These are phyloP conservation scores for Aleurites moluccanus DNA, from an alignment of 441 rosid species.

Conservation along the genomic window DNA sequence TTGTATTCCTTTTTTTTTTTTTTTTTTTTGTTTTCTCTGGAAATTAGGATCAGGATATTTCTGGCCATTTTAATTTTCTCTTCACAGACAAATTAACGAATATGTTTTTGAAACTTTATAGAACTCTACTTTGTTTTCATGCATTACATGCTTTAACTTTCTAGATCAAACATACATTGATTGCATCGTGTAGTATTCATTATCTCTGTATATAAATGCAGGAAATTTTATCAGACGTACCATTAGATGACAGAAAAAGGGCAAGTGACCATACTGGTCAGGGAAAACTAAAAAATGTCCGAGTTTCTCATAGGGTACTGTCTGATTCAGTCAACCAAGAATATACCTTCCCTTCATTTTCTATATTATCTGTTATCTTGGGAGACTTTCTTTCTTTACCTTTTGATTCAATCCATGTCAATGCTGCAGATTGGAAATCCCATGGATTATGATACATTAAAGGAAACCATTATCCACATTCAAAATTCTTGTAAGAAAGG, in stretches of 20 bases:
- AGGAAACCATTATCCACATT: constrained; percentile 60
- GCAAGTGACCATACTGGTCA: constrained; percentile 40
- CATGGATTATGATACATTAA: constrained; percentile 69
- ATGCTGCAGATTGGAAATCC: constrained; percentile 81
- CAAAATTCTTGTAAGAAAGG: constrained; percentile 49
- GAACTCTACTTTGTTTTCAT: background rate
- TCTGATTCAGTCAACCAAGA: constrained; percentile 12
- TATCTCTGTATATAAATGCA: constrained; percentile 35
- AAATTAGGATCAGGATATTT: background rate
- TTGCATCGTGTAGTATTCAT: constrained; percentile 4
- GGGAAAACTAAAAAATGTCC: constrained; percentile 52
- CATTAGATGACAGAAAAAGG: constrained; percentile 67
- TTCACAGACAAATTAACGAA: background rate
- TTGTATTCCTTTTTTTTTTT: background rate
- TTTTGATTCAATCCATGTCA: constrained; percentile 18
- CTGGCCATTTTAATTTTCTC: constrained; percentile 6
- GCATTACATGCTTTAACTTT: background rate
- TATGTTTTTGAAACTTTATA: constrained; percentile 10
- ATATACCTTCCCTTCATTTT: background rate
- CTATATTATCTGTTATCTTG: constrained; percentile 3
- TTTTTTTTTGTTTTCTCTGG: background rate
- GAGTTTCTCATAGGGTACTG: constrained; percentile 69
- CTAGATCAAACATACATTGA: background rate
- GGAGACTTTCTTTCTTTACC: constrained; percentile 15
- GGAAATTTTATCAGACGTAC: constrained; percentile 90